Conservation (phyloP, 1,284 basidiomycete genomes). For the Puccinia brachypodii region DNA sequence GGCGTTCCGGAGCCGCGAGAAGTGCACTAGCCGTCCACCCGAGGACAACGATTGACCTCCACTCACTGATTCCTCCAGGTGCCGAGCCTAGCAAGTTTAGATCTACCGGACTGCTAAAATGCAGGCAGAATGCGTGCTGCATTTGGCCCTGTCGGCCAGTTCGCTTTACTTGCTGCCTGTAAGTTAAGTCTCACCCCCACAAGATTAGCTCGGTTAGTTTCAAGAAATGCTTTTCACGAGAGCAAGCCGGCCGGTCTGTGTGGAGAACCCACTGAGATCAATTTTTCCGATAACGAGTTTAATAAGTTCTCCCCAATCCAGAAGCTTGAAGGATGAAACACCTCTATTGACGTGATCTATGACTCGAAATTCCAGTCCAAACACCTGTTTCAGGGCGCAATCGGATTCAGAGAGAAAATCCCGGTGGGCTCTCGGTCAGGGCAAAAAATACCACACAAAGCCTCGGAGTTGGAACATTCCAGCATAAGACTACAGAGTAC, state of each 20-base stretch:
- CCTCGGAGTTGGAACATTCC: not conserved
- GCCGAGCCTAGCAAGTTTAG: too few species aligned
- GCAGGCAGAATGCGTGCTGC: too few species aligned
- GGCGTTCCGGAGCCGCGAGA: too few species aligned
- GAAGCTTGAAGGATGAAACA: not conserved
- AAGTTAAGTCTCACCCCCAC: too few species aligned
- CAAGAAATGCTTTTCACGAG: not conserved
- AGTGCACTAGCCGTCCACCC: too few species aligned
- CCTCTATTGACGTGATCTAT: not conserved
- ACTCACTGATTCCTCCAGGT: too few species aligned
- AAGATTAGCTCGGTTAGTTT: not conserved
- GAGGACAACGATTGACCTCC: too few species aligned
- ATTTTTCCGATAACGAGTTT: not conserved
- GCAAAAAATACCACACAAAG: not conserved
- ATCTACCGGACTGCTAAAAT: too few species aligned
- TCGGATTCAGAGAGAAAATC: not conserved
- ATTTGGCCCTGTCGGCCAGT: not conserved
- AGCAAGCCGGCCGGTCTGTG: not conserved
- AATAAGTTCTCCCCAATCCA: not conserved
- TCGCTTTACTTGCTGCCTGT: too few species aligned
- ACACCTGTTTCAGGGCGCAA: not conserved
- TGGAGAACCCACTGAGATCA: not conserved
- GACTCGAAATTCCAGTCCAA: not conserved
- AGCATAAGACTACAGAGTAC: not conserved
- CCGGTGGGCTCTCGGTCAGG: not conserved